These are phyloP conservation scores for Nicotiana otophora DNA, from an alignment of 257 asterid genomes.

Conservation along the genomic window DNA sequence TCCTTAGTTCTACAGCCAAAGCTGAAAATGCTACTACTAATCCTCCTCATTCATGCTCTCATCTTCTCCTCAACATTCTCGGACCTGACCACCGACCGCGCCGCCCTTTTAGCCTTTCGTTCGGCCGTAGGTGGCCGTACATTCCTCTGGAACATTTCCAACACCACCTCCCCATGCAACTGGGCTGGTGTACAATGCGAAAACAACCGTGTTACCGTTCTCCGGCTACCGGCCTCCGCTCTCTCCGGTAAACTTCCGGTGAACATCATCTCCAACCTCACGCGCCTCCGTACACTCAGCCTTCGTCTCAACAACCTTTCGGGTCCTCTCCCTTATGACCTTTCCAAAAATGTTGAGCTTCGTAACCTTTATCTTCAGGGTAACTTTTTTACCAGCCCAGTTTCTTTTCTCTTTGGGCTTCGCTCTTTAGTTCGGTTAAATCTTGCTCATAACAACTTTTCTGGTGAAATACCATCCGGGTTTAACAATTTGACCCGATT, in stretches of 20 bases:
- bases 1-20: neutral
- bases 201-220: slow-evolving; percentile 49
- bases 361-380: slow-evolving; percentile 71
- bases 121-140: slow-evolving; percentile 67
- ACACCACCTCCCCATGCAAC: slow-evolving; percentile 49
- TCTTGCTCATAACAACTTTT: slow-evolving; percentile 56
- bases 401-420: slow-evolving; percentile 24
- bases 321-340: slow-evolving; percentile 56
- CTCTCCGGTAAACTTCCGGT: slow-evolving; percentile 50
- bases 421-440: slow-evolving; percentile 46
- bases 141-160: slow-evolving; percentile 53
- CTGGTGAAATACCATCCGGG: slow-evolving; percentile 46
- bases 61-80: slow-evolving; percentile 19
- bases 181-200: slow-evolving; percentile 67
- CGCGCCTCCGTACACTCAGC: slow-evolving; percentile 59
- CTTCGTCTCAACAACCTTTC: slow-evolving; percentile 73
- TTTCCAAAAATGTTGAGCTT: slow-evolving; percentile 40
- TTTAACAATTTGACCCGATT: slow-evolving; percentile 57
- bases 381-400: slow-evolving; percentile 44
- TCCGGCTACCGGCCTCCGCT: slow-evolving; percentile 76
- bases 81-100: slow-evolving; percentile 51
- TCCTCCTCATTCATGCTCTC: slow-evolving; percentile 24
- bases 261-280: slow-evolving; percentile 37
- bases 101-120: slow-evolving; percentile 63
- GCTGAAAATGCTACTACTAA: slow-evolving; percentile 14